Conservation (phyloP, 345 rosid species). For the Sonneratia alba region DNA sequence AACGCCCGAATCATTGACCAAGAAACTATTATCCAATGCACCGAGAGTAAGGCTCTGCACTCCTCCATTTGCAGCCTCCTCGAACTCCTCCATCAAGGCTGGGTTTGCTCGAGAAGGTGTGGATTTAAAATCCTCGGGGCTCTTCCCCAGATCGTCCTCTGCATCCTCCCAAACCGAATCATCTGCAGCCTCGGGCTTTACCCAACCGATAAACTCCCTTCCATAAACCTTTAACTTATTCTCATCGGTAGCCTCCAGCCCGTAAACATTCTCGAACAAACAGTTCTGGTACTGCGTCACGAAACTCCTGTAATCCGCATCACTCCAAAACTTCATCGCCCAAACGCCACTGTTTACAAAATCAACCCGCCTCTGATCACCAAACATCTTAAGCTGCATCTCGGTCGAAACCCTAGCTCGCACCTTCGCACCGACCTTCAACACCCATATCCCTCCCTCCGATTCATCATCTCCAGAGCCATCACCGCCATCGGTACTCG, state of each 20-base stretch:
- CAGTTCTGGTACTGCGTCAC: slow-evolving; percentile 61
- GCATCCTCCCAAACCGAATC: slow-evolving; percentile 96
- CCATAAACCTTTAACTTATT: slow-evolving; percentile 70
- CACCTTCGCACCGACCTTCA: slow-evolving; percentile 61
- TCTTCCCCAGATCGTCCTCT: slow-evolving; percentile 26
- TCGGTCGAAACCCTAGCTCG: slow-evolving; percentile 60
- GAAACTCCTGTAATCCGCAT: slow-evolving; percentile 58
- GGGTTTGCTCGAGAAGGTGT: slow-evolving; percentile 22
- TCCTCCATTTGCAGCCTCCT: slow-evolving; percentile 83
- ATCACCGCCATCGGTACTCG: slow-evolving; percentile 17
- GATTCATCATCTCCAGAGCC: slow-evolving; percentile 26
- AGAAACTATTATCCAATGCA: slow-evolving; percentile 80
- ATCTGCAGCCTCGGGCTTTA: slow-evolving; percentile 78
- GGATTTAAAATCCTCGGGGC: slow-evolving; percentile 15
- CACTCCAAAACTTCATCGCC: slow-evolving; percentile 72
- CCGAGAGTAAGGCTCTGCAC: slow-evolving; percentile 87
- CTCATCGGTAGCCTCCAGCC: slow-evolving; percentile 53
- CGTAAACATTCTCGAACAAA: slow-evolving; percentile 76
- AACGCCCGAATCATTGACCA: slow-evolving; percentile 80
- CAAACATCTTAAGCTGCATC: slow-evolving; percentile 83
- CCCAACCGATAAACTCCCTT: slow-evolving; percentile 87
- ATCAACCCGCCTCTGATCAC: slow-evolving; percentile 71
- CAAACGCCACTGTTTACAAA: slow-evolving; percentile 71
- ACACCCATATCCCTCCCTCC: slow-evolving; percentile 46
- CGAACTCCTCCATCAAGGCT: slow-evolving; percentile 69